A percentile compares a stretch with the other conserved stretches of the same genome.
These are phyloP conservation scores for Talaromyces amestolkiae DNA, from an alignment of 2,329 filamentous ascomycete genomes.

Conservation along the genomic window DNA sequence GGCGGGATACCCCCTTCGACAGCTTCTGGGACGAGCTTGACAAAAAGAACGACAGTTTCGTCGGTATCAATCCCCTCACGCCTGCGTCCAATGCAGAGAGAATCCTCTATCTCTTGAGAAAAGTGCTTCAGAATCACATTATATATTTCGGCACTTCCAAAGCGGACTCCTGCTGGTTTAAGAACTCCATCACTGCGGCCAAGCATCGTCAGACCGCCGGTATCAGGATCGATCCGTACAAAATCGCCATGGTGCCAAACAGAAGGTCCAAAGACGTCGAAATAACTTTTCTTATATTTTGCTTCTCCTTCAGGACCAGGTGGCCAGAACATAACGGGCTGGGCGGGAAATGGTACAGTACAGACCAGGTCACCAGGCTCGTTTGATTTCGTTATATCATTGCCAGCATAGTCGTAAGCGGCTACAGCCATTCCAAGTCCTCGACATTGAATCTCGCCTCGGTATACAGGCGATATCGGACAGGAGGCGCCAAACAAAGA, in stretches of 20 bases:
- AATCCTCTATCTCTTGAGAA: slow-evolving; percentile 73
- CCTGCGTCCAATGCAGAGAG: slow-evolving; percentile 79
- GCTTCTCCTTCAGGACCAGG: slow-evolving; percentile 62
- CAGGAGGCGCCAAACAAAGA: slow-evolving; percentile 88
- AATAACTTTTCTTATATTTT: slow-evolving; percentile 85
- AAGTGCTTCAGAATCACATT: slow-evolving; percentile 88
- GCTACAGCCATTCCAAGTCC: slow-evolving; percentile 76
- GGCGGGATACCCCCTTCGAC: not conserved
- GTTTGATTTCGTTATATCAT: slow-evolving; percentile 58
- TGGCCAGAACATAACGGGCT: slow-evolving; percentile 83
- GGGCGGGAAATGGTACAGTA: slow-evolving; percentile 79
- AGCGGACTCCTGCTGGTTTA: slow-evolving; percentile 87
- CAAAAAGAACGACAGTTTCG: slow-evolving; percentile 83
- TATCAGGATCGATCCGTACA: slow-evolving; percentile 66
- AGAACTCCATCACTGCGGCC: slow-evolving; percentile 89
- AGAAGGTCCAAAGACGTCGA: slow-evolving; percentile 69
- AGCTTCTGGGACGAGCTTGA: slow-evolving; percentile 62
- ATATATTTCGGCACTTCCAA: slow-evolving; percentile 94
- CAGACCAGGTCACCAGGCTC: slow-evolving; percentile 87
- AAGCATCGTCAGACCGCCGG: slow-evolving; percentile 82
- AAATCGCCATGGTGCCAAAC: slow-evolving; percentile 96
- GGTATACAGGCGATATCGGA: slow-evolving; percentile 68
- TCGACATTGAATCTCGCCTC: slow-evolving; percentile 73
- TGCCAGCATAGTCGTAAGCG: slow-evolving; percentile 56
- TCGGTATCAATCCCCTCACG: slow-evolving; percentile 67